phyloP scores from a whole-genome alignment of 495 filamentous ascomycete genomes.

The Penicillium salamii region DNA sequence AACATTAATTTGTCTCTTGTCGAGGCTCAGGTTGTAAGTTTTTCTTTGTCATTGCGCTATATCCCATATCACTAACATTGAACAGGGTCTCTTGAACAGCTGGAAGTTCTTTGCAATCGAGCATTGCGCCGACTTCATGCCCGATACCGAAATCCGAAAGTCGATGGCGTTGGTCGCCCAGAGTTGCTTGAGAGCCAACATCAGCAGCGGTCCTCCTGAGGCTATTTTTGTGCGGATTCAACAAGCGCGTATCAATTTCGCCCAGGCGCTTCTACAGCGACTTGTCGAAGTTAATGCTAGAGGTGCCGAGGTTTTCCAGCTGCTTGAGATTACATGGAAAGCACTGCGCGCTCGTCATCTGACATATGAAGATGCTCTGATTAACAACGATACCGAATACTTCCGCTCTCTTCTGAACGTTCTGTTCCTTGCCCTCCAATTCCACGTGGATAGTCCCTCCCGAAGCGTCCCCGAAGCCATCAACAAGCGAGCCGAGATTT shows the following conservation, averaged over 20 bases:
- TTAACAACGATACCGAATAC: constrained; percentile 63
- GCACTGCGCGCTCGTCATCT: constrained; percentile 60
- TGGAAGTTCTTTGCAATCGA: constrained; percentile 90
- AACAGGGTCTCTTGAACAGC: constrained; percentile 70
- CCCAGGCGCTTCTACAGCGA: constrained; percentile 71
- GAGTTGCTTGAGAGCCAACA: constrained; percentile 71
- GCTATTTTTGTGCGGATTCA: constrained; percentile 68
- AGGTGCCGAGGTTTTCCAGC: constrained; percentile 55
- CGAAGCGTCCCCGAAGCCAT: constrained; percentile 30
- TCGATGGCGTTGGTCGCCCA: constrained; percentile 64
- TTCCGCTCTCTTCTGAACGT: constrained; percentile 81
- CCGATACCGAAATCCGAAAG: constrained; percentile 61
- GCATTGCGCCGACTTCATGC: constrained; percentile 65
- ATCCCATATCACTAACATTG: constrained; percentile 25
- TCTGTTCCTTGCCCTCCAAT: constrained; percentile 76
- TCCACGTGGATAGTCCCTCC: constrained; percentile 41
- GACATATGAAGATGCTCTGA: constrained; percentile 62
- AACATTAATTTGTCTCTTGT: constrained; percentile 89
- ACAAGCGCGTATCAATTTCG: constrained; percentile 70
- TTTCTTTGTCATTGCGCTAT: background rate
- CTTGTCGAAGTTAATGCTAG: constrained; percentile 63
- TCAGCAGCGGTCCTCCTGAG: constrained; percentile 60
- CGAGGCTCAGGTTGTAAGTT: constrained; percentile 82
- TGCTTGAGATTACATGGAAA: constrained; percentile 66
- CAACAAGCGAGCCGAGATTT: constrained; percentile 38